Conservation (phyloP, 2,329 filamentous ascomycete genomes). For the Fusarium odoratissimum region DNA sequence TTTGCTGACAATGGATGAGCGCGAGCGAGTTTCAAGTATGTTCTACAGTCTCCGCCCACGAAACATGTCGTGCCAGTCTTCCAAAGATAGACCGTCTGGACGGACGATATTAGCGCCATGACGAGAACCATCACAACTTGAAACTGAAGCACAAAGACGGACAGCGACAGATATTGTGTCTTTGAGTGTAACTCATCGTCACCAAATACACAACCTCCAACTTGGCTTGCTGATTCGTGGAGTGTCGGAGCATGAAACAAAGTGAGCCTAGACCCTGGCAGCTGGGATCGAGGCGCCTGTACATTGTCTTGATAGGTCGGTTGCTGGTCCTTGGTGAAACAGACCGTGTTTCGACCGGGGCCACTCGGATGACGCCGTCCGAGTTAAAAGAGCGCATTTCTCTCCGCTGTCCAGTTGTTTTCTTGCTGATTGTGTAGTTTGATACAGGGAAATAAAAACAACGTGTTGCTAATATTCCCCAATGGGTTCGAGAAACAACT, state of each 20-base stretch:
- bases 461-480: background rate
- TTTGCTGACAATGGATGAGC: constrained; percentile 11
- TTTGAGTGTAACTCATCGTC: constrained; percentile 6
- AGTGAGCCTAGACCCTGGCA: constrained; percentile 43
- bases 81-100: constrained; percentile 1
- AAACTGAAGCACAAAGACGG: constrained; percentile 27
- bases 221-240: constrained; percentile 36
- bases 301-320: constrained; percentile 43
- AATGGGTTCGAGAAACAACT: background rate
- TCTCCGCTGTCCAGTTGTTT: background rate
- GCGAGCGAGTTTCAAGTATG: constrained; percentile 16
- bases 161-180: constrained; percentile 10
- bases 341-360: constrained; percentile 45
- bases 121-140: constrained; percentile 6
- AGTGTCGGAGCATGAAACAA: constrained; percentile 43
- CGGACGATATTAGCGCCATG: background rate
- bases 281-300: constrained; percentile 40
- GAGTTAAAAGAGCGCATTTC: constrained; percentile 29
- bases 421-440: background rate
- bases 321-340: constrained; percentile 43
- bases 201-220: constrained; percentile 6
- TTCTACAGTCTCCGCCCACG: constrained; percentile 9
- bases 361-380: constrained; percentile 35
- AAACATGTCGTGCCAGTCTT: constrained; percentile 8
- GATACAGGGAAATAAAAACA: background rate